phyloP scores from a whole-genome alignment of 441 rosid species.

The Breynia disticha region DNA sequence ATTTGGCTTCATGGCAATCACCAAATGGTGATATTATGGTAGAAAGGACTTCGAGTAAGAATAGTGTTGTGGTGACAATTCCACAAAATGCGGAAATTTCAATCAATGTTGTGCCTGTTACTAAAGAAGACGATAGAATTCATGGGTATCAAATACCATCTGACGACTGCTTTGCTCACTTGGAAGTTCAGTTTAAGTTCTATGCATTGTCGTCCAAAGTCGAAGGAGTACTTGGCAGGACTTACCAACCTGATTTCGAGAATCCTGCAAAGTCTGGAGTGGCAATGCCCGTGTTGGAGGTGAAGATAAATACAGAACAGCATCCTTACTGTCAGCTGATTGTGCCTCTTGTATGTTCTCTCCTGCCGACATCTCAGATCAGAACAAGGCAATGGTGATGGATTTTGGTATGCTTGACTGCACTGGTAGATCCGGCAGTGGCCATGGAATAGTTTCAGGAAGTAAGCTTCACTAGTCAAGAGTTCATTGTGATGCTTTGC shows the following conservation, averaged over 20 bases:
- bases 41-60: conserved; percentile 47
- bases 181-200: conserved; percentile 63
- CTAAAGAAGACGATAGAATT: conserved; percentile 60
- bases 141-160: conserved; percentile 56
- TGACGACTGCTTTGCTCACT: conserved; percentile 59
- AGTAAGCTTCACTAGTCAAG: conserved; percentile 12
- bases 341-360: conserved; percentile 47
- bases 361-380: conserved; percentile 1
- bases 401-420: conserved; percentile 37
- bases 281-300: conserved; percentile 71
- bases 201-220: conserved; percentile 45
- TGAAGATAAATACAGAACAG: conserved; percentile 49
- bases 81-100: conserved; percentile 44
- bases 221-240: conserved; percentile 65
- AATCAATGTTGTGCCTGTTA: conserved; percentile 65
- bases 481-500: background rate
- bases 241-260: conserved; percentile 56
- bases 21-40: conserved; percentile 37
- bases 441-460: conserved; percentile 50
- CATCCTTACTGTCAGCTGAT: conserved; percentile 41
- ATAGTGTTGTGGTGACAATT: conserved; percentile 42
- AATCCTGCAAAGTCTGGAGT: conserved; percentile 62
- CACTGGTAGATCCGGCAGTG: conserved; percentile 36
- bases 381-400: background rate
- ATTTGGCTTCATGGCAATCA: conserved; percentile 44